Evolutionary conservation across 177 flowering plant genomes (phyloP), one percentile per base, ranked within the genome.

Genomic region (Vitis hybrid): DNA sequence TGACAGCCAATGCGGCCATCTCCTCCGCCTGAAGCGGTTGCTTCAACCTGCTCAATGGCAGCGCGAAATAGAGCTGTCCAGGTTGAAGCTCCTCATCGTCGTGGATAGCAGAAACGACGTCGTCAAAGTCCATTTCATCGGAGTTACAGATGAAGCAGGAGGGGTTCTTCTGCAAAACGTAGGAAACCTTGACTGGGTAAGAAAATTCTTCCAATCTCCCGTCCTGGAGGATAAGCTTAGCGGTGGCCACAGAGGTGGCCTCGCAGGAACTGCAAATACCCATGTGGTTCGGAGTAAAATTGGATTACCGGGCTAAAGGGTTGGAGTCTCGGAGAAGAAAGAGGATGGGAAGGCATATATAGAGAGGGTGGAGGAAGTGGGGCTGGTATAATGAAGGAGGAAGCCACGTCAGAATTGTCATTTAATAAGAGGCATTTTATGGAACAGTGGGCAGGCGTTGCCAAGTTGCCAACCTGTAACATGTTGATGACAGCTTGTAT

Each of bases 1-100:
- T 86, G 0, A 89, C 88, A 0, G 94, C 94, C 80, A 89, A 74
- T 19, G 89, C 89, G 8, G 88, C 88, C 86, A 85, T 85, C 52
- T 81, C 83, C n/a, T 74, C 73, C 4, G 86, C 71, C 61, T 73
- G 73, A 11, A 90, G 62, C 0, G 81, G 87, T 6, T 68, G 76
- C 19, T 72, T 66, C 2, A 84, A 65, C 52, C 78, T 48, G 21
- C 18, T 79, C 32, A 71, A 19, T 0, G 89, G 89, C 17, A 90
- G 72, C 1, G 83, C 79, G 60, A 90, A 90, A 63, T 90, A 90
- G 58, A 90, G 79, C 77, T 88, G 89, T 8, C 91, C 92, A 9
- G 74, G 80, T 40, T 82, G 84, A 4, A 90, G 81, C 64, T 71
- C 76, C 6, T 84, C 86, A 40, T 79, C 74, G 2, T 74, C 75